Base-by-base conservation (phyloP, 805 yeast genomes). In the Wickerhamiella azyma region DNA sequence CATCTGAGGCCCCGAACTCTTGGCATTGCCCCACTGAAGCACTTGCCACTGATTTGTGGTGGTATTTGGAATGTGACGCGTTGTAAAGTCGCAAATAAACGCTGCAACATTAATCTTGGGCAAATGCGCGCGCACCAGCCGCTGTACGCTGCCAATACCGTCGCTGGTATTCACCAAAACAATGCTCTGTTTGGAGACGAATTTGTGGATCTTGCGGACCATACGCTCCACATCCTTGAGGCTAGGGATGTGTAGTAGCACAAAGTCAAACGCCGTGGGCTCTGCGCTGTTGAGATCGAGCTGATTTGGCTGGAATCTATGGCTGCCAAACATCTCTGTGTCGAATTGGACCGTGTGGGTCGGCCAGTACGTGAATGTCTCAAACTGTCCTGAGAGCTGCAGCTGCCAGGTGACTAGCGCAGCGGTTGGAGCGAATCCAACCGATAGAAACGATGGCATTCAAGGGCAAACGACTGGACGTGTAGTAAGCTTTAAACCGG, bases 321-420 rank as follows among this genome's bases (percentile, higher is more conserved):
- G 39, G 39, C 16, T 21, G 18, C 56, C 58, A 37, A 41, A 55
- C 14, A 35, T 41, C 43, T 54, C 55, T 33, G 52, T 49, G 26
- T 37, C 19, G 45, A 56, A 48, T 3, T 32, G 28, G n/a, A 56
- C 47, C 11, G 45, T 26, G 39, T 52, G 48, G 13, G 51, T 44
- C 13, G 59, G 59, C 59, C 59, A 56, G 46, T 56, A 54, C 10
- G 59, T 55, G 44, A 47, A 47, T 14, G 51, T 49, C 19, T 53
- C 47, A 44, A 48, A 50, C 39, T 37, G 38, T 17, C 39, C 40
- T n/a, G 55, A 48, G 26, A 18, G 37, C 13, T 53, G 48, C 17
- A 56, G 50, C 18, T 56, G 50, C 57, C 57, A 56, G 19, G 59
- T 50, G 9, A 53, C 50, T 17, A 53, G 50, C n/a, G 59, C 58